These are phyloP conservation scores for Naganishia randhawae DNA, from an alignment of 768 basidiomycete species.

Conservation along the genomic window DNA sequence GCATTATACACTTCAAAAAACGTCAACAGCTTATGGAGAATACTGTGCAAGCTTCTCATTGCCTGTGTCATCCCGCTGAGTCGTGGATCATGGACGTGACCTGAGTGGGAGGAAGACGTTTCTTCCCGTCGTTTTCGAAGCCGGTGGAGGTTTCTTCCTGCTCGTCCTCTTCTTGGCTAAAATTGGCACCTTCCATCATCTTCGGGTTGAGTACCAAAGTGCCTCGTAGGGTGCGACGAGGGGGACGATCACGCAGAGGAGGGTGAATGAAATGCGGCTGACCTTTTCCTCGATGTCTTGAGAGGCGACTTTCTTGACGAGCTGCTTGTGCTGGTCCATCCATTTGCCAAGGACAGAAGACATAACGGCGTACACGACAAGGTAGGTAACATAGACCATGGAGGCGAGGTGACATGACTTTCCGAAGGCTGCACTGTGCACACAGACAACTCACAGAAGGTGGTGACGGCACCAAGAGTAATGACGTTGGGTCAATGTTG, in stretches of 20 bases:
- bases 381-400: conserved; percentile 33
- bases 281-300: conserved; percentile 33
- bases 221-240: conserved; percentile 39
- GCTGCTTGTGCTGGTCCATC: conserved; percentile 37
- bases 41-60: conserved; percentile 16
- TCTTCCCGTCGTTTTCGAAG: conserved; percentile 10
- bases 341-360: conserved; percentile 41
- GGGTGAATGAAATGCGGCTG: conserved; percentile 40
- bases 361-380: conserved; percentile 44
- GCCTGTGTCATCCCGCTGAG: conserved; percentile 7
- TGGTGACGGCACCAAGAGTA: conserved; percentile 46
- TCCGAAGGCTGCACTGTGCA: background rate
- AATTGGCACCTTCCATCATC: conserved; percentile 33
- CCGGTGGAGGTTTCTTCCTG: conserved; percentile 6
- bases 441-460: conserved; percentile 34
- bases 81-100: background rate
- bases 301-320: conserved; percentile 31
- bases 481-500: conserved; percentile 34
- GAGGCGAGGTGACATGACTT: background rate
- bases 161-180: conserved; percentile 10
- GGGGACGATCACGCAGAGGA: conserved; percentile 41
- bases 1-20: conserved; percentile 4
- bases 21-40: background rate
- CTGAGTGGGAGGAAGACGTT: background rate
- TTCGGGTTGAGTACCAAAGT: conserved; percentile 44